Conservation (phyloP, 768 basidiomycete species). For the Collybia sordida region DNA sequence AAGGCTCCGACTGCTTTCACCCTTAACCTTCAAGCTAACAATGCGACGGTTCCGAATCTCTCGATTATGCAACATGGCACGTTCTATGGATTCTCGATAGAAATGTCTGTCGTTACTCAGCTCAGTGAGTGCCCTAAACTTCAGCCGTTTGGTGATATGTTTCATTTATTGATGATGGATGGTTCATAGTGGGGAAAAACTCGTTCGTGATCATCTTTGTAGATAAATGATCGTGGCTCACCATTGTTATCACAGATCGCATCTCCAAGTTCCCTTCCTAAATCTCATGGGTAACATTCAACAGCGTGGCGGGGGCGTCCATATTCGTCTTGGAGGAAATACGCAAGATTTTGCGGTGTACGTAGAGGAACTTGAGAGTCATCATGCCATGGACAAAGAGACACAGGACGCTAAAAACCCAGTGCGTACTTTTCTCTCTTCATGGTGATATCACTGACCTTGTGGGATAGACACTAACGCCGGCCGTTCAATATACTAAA, state of each 20-base stretch:
- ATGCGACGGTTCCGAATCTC: slow-evolving; percentile 27
- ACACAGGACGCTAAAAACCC: slow-evolving; percentile 25
- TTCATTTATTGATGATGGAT: slow-evolving; percentile 4
- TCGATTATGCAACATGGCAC: slow-evolving; percentile 46
- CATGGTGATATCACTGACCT: not conserved
- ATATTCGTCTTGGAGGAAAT: slow-evolving; percentile 65
- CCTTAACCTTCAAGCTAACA: slow-evolving; percentile 38
- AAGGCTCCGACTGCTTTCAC: slow-evolving; percentile 39
- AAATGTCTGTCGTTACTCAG: slow-evolving; percentile 70
- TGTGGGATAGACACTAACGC: slow-evolving; percentile 52
- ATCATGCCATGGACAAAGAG: slow-evolving; percentile 45
- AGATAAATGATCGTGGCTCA: slow-evolving; percentile 12
- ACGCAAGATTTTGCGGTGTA: slow-evolving; percentile 55
- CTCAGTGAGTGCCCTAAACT: slow-evolving; percentile 51
- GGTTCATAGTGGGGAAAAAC: slow-evolving; percentile 47
- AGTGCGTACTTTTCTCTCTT: slow-evolving; percentile 15
- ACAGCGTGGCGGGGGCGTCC: slow-evolving; percentile 52
- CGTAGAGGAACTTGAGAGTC: slow-evolving; percentile 38
- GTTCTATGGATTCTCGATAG: slow-evolving; percentile 75
- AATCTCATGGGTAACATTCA: slow-evolving; percentile 63
- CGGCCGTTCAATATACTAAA: slow-evolving; percentile 60
- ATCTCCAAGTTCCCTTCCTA: slow-evolving; percentile 55
- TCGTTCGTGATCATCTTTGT: slow-evolving; percentile 34
- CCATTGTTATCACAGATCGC: slow-evolving; percentile 38
- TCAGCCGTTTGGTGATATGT: slow-evolving; percentile 1